Base-by-base conservation (phyloP, 2,329 filamentous ascomycete species). In the Talaromyces islandicus region DNA sequence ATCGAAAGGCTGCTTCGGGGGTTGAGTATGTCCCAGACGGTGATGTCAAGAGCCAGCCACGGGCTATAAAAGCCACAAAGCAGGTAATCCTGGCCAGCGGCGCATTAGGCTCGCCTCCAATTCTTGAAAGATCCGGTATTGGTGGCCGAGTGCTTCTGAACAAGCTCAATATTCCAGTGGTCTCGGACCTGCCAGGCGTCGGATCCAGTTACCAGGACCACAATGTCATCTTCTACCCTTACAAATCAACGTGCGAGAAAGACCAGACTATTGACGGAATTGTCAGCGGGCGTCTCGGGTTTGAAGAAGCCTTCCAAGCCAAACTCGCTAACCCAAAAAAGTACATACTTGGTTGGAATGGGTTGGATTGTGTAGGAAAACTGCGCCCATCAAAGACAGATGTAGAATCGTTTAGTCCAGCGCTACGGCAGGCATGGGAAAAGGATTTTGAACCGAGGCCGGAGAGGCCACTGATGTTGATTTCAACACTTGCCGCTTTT, bases 361-460 rank as follows among this genome's bases (percentile, higher is more conserved):
- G 71, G 0, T 77, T 84, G 62, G 85, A 87, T 61, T 72, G 82
- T n/a, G 74, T 75, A 3, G 77, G 76, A 55, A 87, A 87, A 66
- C 69, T 87, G 27, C 78, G 85, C 1, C 83, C 84, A 0, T 79
- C 80, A 0, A 77, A 82, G 4, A 69, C 72, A 12, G 84, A 87
- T 56, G 77, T 85, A 11, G 75, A 74, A 10, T 71, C 75, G 1
- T 74, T 87, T 0, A 83, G 83, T 0, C 77, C 80, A 4, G 79
- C 79, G 0, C 85, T 87, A 66, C 71, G 80, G 60, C 71, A 73
- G 25, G 75, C 77, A 0, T 87, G 83, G 84, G 75, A 86, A n/a
- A 69, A 69, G 2, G 82, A 86, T 64, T 87, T 84, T 70, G 77
- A 75, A 60, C 63, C 76, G 41, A 63, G 65, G 2, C 70, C 73